Evolutionary conservation across 1,284 basidiomycete genomes (phyloP).

Genomic region (Pterulicium gracile): DNA sequence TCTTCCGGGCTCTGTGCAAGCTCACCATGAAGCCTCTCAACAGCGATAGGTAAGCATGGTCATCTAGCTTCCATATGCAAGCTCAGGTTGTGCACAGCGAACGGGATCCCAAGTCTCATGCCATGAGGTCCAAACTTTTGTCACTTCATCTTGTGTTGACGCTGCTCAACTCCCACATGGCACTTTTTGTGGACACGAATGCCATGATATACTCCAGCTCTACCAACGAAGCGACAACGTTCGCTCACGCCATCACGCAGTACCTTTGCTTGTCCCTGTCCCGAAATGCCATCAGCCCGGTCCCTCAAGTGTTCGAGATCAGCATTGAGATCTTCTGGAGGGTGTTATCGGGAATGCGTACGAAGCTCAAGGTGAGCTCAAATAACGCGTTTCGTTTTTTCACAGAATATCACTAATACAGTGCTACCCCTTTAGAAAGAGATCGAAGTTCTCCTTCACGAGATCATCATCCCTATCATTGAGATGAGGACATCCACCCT

Average conservation of each 20-base stretch:
- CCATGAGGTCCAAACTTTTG: constrained; percentile 91
- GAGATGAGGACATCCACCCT: constrained; percentile 97
- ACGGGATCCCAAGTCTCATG: constrained; percentile 86
- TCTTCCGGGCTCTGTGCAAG: constrained; percentile 92
- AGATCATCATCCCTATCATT: constrained; percentile 97
- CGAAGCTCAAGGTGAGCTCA: constrained; percentile 77
- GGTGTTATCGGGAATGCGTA: constrained; percentile 86
- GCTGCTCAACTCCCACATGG: constrained; percentile 87
- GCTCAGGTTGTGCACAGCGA: constrained; percentile 43
- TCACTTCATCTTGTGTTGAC: constrained; percentile 89
- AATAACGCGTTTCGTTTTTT: constrained; percentile 2
- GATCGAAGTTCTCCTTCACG: constrained; percentile 95
- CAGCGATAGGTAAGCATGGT: constrained; percentile 64
- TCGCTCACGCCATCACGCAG: constrained; percentile 88
- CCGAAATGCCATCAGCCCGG: constrained; percentile 91
- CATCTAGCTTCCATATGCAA: constrained; percentile 1
- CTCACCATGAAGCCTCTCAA: constrained; percentile 96
- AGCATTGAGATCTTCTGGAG: constrained; percentile 99
- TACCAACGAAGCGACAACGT: constrained; percentile 76
- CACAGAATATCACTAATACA: constrained; percentile 8
- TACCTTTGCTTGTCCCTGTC: constrained; percentile 91
- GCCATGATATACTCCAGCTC: constrained; percentile 86
- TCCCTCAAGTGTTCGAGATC: constrained; percentile 95
- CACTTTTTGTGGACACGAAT: constrained; percentile 75
- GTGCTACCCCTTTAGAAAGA: constrained; percentile 69